Base-by-base conservation (phyloP, 2,329 filamentous ascomycete genomes). In the Aspergillus pseudoglaucus region DNA sequence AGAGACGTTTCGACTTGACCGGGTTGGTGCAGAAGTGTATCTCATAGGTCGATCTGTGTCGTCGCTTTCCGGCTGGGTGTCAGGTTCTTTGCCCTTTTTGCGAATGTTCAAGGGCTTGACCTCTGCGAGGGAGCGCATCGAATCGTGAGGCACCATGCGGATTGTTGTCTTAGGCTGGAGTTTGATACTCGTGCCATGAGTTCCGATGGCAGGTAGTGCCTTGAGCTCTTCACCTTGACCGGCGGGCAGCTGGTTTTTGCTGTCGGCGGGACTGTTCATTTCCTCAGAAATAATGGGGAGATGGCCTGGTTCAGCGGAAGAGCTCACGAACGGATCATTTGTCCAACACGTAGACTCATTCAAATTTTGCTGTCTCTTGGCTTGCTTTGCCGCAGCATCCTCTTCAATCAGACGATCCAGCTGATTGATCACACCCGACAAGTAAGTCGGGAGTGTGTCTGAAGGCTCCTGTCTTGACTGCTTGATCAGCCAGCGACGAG, bases 381-480 rank as follows among this genome's bases (percentile, higher is more conserved):
- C 32, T 54, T 49, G 20, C 47, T 49, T 3, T 32, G 38, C n/a
- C 59, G 37, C 17, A 4, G 37, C 52, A 10, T 66, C 62, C 44
- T 67, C 73, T 43, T 75, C 66, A 53, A 83, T 79, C 22, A 82
- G 65, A 15, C 74, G 73, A 62, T 83, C 80, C 10, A 84, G 70
- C 52, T 83, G 76, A 7, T 74, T 74, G 41, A 86, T 77, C 20
- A 86, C 76, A 42, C 81, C 77, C 27, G 79, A 74, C 38, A 84
- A 72, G 50, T 81, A 77, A 4, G 71, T 69, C 15, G 52, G 76
- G 65, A 66, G 69, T 62, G 57, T 73, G 55, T 58, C 70, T 56
- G 58, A 73, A 58, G 59, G 73, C 14, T 64, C 74, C 42, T 67
- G 64, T 20, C 67, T 72, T 18, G 73, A 72, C 45, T 76, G 73